These are phyloP conservation scores for Podochytrium sp. DNA, from an alignment of 192 early-diverging fungal species.

Conservation along the genomic window DNA sequence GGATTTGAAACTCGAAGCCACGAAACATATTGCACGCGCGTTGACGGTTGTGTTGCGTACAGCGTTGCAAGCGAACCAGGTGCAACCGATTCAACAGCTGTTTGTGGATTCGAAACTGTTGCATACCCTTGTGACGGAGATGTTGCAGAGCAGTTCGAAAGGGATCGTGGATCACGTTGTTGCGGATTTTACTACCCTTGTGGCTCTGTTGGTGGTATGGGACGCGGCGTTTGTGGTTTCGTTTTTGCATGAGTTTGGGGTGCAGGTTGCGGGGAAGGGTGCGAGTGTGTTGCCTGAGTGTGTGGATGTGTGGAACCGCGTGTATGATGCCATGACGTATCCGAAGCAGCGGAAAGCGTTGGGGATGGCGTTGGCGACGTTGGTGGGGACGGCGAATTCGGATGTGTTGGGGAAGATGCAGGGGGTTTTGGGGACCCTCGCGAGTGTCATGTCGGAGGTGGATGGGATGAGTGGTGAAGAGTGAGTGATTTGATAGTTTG, in stretches of 20 bases:
- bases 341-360: conserved; percentile 68
- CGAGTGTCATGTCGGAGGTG: conserved; percentile 67
- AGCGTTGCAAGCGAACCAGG: conserved; percentile 41
- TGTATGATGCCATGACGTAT: conserved; percentile 75
- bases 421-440: conserved; percentile 60
- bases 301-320: conserved; percentile 42
- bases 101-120: conserved; percentile 62
- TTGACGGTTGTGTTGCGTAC: conserved; percentile 62
- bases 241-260: conserved; percentile 49
- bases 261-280: conserved; percentile 56
- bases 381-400: conserved; percentile 58
- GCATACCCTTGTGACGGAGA: conserved; percentile 54
- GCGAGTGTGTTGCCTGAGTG: conserved; percentile 70
- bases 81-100: conserved; percentile 47
- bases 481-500: conserved; percentile 24
- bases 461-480: conserved; percentile 63
- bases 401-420: conserved; percentile 51
- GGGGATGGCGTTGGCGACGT: conserved; percentile 60
- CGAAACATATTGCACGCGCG: conserved; percentile 60
- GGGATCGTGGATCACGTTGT: conserved; percentile 57
- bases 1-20: conserved; percentile 62
- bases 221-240: conserved; percentile 58
- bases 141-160: conserved; percentile 58
- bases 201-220: conserved; percentile 60
- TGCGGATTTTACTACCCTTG: conserved; percentile 64